Evolutionary conservation across 345 rosid species (phyloP).

Genomic region (Lepidium aucheri): DNA sequence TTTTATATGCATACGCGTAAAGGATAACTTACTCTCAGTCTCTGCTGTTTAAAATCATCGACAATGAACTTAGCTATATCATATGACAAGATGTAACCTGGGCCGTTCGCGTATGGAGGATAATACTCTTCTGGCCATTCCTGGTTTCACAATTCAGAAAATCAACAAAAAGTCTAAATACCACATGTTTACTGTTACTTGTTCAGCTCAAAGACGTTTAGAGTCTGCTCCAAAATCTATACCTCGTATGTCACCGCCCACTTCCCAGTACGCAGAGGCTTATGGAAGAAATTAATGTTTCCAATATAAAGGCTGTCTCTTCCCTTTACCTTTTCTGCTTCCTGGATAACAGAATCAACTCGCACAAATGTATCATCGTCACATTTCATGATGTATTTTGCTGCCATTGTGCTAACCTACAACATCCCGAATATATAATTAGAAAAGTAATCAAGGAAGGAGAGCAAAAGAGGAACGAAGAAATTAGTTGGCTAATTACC

Average conservation of each 20-base stretch:
- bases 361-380: constrained; percentile 95
- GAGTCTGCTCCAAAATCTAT: constrained; percentile 1
- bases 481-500: constrained; percentile 31
- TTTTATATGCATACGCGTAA: background rate
- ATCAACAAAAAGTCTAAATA: background rate
- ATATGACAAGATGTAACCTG: constrained; percentile 79
- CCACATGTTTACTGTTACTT: background rate
- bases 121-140: constrained; percentile 99
- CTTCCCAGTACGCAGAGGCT: constrained; percentile 85
- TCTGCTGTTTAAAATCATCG: constrained; percentile 66
- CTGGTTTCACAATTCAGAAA: constrained; percentile 29
- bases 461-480: background rate
- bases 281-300: constrained; percentile 84
- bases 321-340: constrained; percentile 56
- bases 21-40: constrained; percentile 50
- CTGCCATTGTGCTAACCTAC: constrained; percentile 34
- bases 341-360: constrained; percentile 66
- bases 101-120: constrained; percentile 97
- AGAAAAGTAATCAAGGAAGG: background rate
- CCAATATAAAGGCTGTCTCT: constrained; percentile 72
- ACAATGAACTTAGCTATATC: constrained; percentile 72
- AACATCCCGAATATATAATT: background rate
- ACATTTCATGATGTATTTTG: constrained; percentile 74
- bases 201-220: background rate
- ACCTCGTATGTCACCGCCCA: constrained; percentile 99